These are phyloP conservation scores for Leucocoprinus leucothites DNA, from an alignment of 768 basidiomycete species.

Conservation along the genomic window DNA sequence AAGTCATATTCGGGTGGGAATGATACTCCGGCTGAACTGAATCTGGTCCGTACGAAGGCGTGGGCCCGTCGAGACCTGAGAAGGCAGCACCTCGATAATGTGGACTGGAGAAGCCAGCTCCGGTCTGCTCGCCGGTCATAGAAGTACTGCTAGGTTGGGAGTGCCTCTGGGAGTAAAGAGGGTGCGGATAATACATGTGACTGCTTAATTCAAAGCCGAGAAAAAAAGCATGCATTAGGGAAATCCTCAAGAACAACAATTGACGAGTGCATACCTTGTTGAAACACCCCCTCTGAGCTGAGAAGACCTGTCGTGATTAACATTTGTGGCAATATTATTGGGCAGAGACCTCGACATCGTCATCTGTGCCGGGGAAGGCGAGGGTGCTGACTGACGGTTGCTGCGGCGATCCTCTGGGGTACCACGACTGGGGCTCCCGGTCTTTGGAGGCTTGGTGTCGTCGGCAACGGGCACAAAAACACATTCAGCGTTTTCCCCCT, in stretches of 20 bases:
- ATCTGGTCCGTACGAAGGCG: background rate
- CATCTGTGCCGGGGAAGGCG: background rate
- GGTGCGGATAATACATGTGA: too few species aligned
- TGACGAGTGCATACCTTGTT: too few species aligned
- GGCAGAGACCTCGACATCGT: background rate
- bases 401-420: slow-evolving; percentile 1
- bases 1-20: background rate
- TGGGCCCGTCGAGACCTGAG: background rate
- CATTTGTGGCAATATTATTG: too few species aligned
- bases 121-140: too few species aligned
- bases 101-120: too few species aligned
- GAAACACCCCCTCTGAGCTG: too few species aligned
- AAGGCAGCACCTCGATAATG: background rate
- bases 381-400: background rate
- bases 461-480: slow-evolving; percentile 39
- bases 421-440: background rate
- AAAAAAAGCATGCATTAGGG: too few species aligned
- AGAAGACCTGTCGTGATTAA: too few species aligned
- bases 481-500: slow-evolving; percentile 29
- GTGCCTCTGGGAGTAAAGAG: too few species aligned
- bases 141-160: too few species aligned
- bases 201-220: too few species aligned
- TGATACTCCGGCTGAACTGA: background rate
- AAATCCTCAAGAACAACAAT: too few species aligned
- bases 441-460: slow-evolving; percentile 14